Evolutionary conservation across 345 rosid species (phyloP), one percentile per base, ranked within the genome.

Genomic region (Mallotus nudiflorus): DNA sequence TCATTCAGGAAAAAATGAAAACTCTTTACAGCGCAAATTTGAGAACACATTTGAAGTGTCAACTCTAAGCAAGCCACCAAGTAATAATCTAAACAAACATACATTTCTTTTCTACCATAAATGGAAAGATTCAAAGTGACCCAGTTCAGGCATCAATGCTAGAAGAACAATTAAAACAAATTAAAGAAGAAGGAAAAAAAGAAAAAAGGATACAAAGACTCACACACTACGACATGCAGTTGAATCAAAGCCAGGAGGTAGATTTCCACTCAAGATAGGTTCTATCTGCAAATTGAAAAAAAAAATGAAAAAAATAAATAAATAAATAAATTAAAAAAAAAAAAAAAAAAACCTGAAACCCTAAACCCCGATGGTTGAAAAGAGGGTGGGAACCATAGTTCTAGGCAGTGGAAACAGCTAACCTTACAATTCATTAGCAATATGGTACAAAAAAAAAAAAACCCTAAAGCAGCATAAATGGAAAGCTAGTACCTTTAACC

Each of bases 261-360:
- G 74, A 75, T 75, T 75, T 58, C 79, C 79, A 70, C 79, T 75
- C 74, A 75, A 65, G 71, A 75, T 75, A 70, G 79, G 79, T 66
- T 75, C 79, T 75, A 75, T 75, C 79, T 75, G 79, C 75, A 75
- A 49, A 48, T 62, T 40, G 7, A 62, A 57, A 70, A 39, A 28
- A 6, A 13, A 39, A 48, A 59, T 46, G 28, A 16, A 50, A 42
- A 44, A 62, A 44, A 33, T 24, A 54, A 69, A 54, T 8, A 35
- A 9, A 27, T 66, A 52, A 22, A 29, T 54, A 27, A 65, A 42
- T n/a, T n/a, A n/a, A 31, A 54, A 69, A 54, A 12, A 35, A 9
- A 27, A 70, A 52, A 22, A 29, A 61, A 27, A 65, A 42, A 24
- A 45, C 62, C 65, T 37, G 54, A 31, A 58, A 35, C 11, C 33